Conservation (phyloP, 2,329 filamentous ascomycete genomes). For the Gliomastix tumulicola region DNA sequence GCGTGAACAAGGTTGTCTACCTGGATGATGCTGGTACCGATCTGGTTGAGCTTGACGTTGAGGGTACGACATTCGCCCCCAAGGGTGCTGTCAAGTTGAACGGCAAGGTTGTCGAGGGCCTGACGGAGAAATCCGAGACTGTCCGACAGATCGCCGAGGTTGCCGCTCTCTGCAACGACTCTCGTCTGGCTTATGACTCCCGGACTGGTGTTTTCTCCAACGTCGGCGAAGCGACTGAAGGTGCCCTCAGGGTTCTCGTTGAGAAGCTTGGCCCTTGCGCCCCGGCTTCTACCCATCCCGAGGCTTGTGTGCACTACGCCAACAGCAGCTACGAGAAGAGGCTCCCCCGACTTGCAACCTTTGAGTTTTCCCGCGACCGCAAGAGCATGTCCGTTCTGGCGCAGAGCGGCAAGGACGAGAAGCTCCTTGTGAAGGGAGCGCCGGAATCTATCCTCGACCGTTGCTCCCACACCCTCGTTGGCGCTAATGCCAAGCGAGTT, state of each 20-base stretch:
- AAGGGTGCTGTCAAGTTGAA: conserved; percentile 64
- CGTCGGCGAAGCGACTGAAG: conserved; percentile 93
- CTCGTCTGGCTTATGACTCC: conserved; percentile 73
- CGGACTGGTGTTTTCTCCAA: conserved; percentile 69
- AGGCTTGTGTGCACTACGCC: conserved; percentile 68
- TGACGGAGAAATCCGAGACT: conserved; percentile 66
- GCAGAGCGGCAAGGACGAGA: conserved; percentile 60
- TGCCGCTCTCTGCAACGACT: conserved; percentile 80
- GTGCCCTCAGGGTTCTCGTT: conserved; percentile 79
- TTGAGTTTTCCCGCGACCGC: conserved; percentile 93
- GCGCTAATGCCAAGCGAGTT: conserved; percentile 70
- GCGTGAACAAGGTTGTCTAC: conserved; percentile 86
- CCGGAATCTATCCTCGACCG: conserved; percentile 92
- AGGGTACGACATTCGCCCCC: conserved; percentile 89
- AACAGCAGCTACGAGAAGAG: conserved; percentile 79
- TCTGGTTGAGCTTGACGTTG: conserved; percentile 80
- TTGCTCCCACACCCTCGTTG: conserved; percentile 75
- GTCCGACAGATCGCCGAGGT: conserved; percentile 71
- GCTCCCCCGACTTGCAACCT: conserved; percentile 73
- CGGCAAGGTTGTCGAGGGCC: conserved; percentile 61
- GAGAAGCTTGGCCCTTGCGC: conserved; percentile 91
- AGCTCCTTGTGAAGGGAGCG: conserved; percentile 91
- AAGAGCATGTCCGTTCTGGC: conserved; percentile 99
- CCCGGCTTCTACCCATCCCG: conserved; percentile 39
- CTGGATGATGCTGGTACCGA: conserved; percentile 66